Base-by-base conservation (phyloP, 2,329 filamentous ascomycete species). In the Thielaviopsis populi region DNA sequence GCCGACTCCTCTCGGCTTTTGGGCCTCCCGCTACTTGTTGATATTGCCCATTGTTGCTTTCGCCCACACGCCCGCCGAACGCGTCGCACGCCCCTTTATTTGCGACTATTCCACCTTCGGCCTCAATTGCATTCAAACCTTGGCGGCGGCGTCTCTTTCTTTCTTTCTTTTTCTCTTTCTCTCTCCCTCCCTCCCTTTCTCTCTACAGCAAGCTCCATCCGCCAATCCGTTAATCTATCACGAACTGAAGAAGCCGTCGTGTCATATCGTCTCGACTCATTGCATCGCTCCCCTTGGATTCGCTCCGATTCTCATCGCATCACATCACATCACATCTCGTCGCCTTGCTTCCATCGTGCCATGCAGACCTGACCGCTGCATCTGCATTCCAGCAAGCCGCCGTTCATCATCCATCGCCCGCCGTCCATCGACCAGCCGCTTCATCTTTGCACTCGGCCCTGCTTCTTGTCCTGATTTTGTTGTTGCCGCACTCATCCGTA, bases 1-100 rank as follows among this genome's bases (percentile, higher is more conserved):
- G 33, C 40, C n/a, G 24, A 46, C 15, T 22, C 50, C 37, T 30
- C n/a, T 33, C 50, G 24, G 24, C 8, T 56, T 19, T 56, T 33
- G 50, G 10, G 50, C 50, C 24, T 27, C n/a, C 37, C 54, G 33
- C 33, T 13, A 41, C 59, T 37, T 48, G 6, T 46, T 61, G 59
- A 48, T 22, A 22, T 59, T 59, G 33, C 3, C 13, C 54, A 22
- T 19, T 40, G 13, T 59, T 59, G 33, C n/a, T 48, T 27, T 30
- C 59, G 43, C 41, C 27, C 30, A 24, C 43, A 11, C 43, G 43
- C 1, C 43, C 43, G 13, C 40, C 42, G 43, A 61, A 61, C 59
- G 59, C 59, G 59, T 61, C 59, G 59, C 33, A 37, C 59, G 59
- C 59, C 59, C 59, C 42, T 61, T 61, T 61, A 43, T 61, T 60